These are phyloP conservation scores for Rhododendron kiyosumense DNA, from an alignment of 148 eudicot species.

Conservation along the genomic window DNA sequence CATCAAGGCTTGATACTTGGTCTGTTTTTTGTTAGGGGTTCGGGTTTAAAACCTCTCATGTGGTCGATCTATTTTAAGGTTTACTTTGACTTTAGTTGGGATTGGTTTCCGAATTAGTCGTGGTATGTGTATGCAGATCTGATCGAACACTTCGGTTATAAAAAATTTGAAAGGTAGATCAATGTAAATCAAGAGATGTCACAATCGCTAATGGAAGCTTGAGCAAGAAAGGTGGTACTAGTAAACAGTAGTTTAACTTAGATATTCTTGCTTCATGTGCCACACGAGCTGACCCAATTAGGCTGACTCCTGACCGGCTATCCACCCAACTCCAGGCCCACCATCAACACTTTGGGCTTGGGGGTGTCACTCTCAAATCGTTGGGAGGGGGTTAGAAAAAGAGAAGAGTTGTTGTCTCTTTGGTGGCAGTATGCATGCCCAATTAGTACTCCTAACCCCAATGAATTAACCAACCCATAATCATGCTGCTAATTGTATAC, in stretches of 20 bases:
- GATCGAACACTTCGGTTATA: no score
- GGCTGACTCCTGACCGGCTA: background rate
- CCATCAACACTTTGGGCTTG: background rate
- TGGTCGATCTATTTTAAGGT: no score
- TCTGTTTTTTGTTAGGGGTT: no score
- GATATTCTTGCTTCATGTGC: background rate
- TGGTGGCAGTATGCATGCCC: background rate
- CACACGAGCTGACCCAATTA: background rate
- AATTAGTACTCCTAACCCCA: background rate
- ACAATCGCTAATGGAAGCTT: background rate
- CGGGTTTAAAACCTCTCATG: no score
- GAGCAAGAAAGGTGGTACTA: background rate
- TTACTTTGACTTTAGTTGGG: no score
- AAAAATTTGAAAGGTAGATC: no score
- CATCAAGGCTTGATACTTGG: no score
- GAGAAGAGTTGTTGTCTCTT: background rate
- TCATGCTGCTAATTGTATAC: background rate
- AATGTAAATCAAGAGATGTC: background rate
- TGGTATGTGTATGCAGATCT: no score
- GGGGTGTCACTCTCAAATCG: background rate
- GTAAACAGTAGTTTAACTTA: background rate
- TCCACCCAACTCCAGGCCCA: slow-evolving; percentile 1
- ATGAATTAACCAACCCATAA: background rate
- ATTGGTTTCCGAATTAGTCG: no score
- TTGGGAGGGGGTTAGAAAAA: background rate